Base-by-base conservation (phyloP, 768 basidiomycete species). In the Paxillus involutus region DNA sequence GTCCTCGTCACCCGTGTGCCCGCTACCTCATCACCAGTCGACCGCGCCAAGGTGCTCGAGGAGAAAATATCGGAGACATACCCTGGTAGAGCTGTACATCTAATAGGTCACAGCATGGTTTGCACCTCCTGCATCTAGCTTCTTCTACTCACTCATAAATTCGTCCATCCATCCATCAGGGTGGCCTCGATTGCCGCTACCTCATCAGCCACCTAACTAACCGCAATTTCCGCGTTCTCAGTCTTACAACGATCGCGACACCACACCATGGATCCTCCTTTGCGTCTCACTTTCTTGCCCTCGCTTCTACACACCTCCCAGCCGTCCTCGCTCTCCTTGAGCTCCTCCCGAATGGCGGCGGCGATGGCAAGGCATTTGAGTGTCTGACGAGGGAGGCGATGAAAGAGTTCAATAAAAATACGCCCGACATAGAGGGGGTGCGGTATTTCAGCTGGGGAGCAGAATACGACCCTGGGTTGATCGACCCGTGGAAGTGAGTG, bases 381-480 rank as follows among this genome's bases (percentile, higher is more conserved):
- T 88, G 80, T 52, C 83, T 99, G 43, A 95, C 94, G 0, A 71
- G 86, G 8, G 84, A 87, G 29, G 85, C 84, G 56, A 99, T 98
- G 96, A 80, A 79, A 35, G 71, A 79, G 47, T 99, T 99, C 74
- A 99, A 99, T 65, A 82, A 88, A 52, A 79, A 86, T 35, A 91
- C 91, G 0, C 89, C 91, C 0, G 86, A 98, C 61, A 80, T 87
- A 0, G 76, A 81, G 1, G 83, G 81, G 21, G 88, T 98, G 50
- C 80, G 82, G 58, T 99, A 99, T 71, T 96, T 91, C 61, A 94
- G 91, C 64, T 99, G 94, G 91, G 97, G 97, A 11, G 97, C 97
- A 3, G 79, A 80, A 12, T 94, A 94, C 65, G 82, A 88, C 14
- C 96, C 97, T 6, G 89, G 91, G 1, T 71, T 96, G 45, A 85